Evolutionary conservation across 2,329 filamentous ascomycete species (phyloP).

Genomic region (Microsporum audouinii): DNA sequence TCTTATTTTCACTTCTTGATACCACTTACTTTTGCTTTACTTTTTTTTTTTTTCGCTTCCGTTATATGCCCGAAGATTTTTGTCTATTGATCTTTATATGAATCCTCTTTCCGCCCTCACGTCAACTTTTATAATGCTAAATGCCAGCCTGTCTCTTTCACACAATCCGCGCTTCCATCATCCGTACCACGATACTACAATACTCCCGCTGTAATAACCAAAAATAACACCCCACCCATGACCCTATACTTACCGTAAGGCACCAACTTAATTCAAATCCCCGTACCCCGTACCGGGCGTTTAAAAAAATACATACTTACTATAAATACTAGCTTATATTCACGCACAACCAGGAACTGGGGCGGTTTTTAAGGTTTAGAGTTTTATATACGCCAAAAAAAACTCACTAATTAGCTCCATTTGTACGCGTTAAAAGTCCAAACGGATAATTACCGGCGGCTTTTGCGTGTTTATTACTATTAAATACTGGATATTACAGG

Average conservation of each 20-base stretch:
- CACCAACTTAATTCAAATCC: neutral
- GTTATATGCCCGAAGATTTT: too few relatives aligned
- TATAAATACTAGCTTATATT: neutral
- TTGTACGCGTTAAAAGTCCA: neutral
- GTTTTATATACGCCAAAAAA: neutral
- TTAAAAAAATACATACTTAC: neutral
- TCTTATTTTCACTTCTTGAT: slow-evolving; percentile 10
- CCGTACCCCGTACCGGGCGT: neutral
- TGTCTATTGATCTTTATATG: neutral
- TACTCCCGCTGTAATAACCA: neutral
- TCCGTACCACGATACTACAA: neutral
- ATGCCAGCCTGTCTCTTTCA: neutral
- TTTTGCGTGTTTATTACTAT: neutral
- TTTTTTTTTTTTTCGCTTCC: neutral
- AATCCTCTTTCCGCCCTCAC: neutral
- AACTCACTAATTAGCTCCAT: neutral
- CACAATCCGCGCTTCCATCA: neutral
- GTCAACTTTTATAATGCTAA: neutral
- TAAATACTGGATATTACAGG: neutral
- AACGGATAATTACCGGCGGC: neutral
- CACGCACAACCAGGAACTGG: too few relatives aligned
- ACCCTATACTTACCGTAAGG: slow-evolving; percentile 1
- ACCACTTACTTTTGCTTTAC: neutral
- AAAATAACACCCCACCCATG: neutral
- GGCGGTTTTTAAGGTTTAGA: neutral